phyloP scores from a whole-genome alignment of 805 yeast genomes.

The Wickerhamomyces rabaulensis region DNA sequence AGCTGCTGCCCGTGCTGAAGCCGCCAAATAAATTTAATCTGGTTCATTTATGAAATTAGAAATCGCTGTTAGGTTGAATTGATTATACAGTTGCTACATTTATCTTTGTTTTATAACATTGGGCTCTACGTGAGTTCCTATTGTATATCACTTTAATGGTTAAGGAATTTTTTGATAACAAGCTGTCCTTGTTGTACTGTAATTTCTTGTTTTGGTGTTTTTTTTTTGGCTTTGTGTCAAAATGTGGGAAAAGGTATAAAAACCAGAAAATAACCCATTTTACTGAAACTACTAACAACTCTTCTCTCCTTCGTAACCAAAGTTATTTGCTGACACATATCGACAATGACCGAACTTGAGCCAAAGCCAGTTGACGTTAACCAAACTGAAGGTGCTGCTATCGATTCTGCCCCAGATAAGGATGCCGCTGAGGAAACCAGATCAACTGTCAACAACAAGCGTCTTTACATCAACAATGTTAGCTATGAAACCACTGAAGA shows the following conservation, averaged over 20 bases:
- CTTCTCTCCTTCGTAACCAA: background rate
- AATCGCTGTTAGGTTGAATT: slow-evolving; percentile 1
- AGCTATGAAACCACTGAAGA: slow-evolving; percentile 47
- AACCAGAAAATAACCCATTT: background rate
- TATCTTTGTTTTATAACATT: background rate
- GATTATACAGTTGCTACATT: background rate
- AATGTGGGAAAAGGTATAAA: background rate
- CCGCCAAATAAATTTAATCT: slow-evolving; percentile 14
- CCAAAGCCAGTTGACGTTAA: background rate
- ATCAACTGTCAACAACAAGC: slow-evolving; percentile 18
- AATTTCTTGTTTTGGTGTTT: background rate
- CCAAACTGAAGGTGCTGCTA: background rate
- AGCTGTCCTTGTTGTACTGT: background rate
- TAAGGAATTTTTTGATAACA: slow-evolving; percentile 6
- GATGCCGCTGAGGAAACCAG: background rate
- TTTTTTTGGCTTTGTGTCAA: slow-evolving; percentile 1
- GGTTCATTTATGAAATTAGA: background rate
- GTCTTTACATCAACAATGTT: slow-evolving; percentile 53
- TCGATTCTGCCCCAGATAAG: background rate
- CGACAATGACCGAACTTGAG: background rate
- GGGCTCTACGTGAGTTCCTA: background rate
- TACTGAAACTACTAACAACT: background rate
- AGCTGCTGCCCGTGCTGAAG: slow-evolving; percentile 70
- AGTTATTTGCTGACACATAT: background rate
- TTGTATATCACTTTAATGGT: slow-evolving; percentile 24